phyloP scores from a whole-genome alignment of 2,329 filamentous ascomycete species.

The Diaporthe caulivora region DNA sequence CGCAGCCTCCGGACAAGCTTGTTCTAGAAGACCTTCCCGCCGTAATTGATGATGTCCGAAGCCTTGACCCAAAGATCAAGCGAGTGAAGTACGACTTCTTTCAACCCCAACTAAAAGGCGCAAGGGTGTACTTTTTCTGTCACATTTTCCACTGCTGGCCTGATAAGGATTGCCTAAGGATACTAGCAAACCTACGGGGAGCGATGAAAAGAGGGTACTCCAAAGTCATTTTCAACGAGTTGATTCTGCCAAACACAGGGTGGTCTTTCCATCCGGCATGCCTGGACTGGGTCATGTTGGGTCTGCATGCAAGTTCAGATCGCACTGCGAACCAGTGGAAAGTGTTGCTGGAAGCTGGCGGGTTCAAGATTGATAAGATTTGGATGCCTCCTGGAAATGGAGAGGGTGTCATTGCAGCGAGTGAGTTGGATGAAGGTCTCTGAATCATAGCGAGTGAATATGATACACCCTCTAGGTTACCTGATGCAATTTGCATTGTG shows the following conservation, averaged over 20 bases:
- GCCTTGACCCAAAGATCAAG: conserved; percentile 4
- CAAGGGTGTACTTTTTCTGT: conserved; percentile 3
- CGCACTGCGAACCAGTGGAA: conserved; percentile 1
- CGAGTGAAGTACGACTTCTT: neutral
- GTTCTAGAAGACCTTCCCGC: neutral
- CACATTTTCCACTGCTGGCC: conserved; percentile 10
- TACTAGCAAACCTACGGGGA: neutral
- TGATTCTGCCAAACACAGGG: neutral
- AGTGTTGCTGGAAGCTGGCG: neutral
- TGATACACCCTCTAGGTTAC: too few relatives aligned
- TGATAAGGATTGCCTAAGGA: conserved; percentile 5
- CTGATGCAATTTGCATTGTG: too few relatives aligned
- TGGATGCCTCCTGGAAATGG: conserved; percentile 9
- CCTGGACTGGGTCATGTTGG: conserved; percentile 11
- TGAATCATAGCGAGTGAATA: neutral
- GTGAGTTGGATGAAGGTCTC: neutral
- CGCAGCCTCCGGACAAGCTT: neutral
- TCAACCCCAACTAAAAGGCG: neutral
- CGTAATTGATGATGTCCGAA: neutral
- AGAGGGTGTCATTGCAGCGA: conserved; percentile 3
- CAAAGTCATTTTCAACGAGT: neutral
- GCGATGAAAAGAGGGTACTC: neutral
- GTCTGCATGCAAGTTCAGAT: conserved; percentile 1
- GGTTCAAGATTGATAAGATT: conserved; percentile 9
- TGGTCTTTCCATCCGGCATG: neutral